Evolutionary conservation across 176 grass and related monocot species (phyloP), one percentile per base, ranked within the genome.

Genomic region (Oryza brachyantha): DNA sequence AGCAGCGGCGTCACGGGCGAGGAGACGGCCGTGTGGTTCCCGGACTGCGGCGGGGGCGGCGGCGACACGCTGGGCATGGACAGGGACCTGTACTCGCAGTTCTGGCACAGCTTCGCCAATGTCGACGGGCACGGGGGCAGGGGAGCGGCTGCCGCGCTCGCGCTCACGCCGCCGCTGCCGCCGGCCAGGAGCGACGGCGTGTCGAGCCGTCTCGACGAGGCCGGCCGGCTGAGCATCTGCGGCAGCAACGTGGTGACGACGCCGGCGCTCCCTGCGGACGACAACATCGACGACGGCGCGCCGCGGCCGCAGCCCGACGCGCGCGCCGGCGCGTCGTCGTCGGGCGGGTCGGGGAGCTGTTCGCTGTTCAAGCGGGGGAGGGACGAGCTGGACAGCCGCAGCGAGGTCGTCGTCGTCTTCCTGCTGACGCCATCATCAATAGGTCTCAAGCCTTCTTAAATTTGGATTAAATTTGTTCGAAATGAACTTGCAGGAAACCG

Each of bases 81-180:
- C 29, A 85, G 75, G 77, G 92, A 95, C 43, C 46, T 93, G 19
- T 93, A 85, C 81, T 88, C 92, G 16, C 90, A 89, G 73, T 88
- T 94, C 81, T 93, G 87, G 77, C 80, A 59, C 59, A 85, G 84
- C 69, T 89, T 95, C 43, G 48, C 78, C 36, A 85, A 88, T 25
- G 67, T 32, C 24, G 70, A 42, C 41, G 77, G 40, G 5, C 42
- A 52, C 22, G 43, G 7, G 45, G 46, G 9, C 41, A 35, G 22
- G 10, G 66, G 35, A 57, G 26, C 54, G 3, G 32, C 10, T 11
- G 13, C 3, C 2, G 41, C 29, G 24, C 7, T 17, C 10, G 41
- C 29, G 22, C 10, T 16, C 3, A 2, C 35, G 19, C 13, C 7
- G 29, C 84, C 76, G 29, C 84, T 72, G 29, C 61, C 71, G 84